These are phyloP conservation scores for Apodospora peruviana DNA, from an alignment of 495 filamentous ascomycete genomes.

Conservation along the genomic window DNA sequence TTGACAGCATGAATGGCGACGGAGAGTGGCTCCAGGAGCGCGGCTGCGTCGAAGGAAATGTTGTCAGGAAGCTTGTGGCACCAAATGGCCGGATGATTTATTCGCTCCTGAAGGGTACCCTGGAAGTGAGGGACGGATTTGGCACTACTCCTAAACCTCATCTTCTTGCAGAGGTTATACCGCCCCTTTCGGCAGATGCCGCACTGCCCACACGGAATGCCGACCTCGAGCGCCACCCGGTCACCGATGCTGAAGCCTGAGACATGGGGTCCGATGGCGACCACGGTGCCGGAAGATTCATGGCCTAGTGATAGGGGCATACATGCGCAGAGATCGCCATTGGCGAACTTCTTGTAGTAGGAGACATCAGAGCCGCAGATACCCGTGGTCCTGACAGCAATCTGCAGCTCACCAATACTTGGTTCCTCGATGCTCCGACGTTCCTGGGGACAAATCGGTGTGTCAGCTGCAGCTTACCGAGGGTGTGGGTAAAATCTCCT, in stretches of 20 bases:
- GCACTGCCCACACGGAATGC: conserved; percentile 74
- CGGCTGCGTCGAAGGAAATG: conserved; percentile 69
- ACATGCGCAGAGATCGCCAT: conserved; percentile 72
- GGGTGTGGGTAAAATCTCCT: conserved; percentile 10
- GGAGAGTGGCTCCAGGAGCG: conserved; percentile 77
- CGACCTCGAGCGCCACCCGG: conserved; percentile 83
- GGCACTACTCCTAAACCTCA: conserved; percentile 80
- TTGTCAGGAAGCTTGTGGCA: conserved; percentile 68
- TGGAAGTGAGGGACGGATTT: conserved; percentile 81
- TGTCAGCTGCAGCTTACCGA: conserved; percentile 12
- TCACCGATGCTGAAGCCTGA: conserved; percentile 57
- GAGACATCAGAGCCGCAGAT: conserved; percentile 82
- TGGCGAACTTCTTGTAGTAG: conserved; percentile 81
- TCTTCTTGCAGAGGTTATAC: conserved; percentile 82
- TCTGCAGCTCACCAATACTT: conserved; percentile 57
- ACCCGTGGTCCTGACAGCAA: conserved; percentile 67
- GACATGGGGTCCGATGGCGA: conserved; percentile 54
- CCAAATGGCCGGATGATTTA: conserved; percentile 81
- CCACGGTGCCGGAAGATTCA: conserved; percentile 68
- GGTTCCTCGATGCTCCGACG: conserved; percentile 42
- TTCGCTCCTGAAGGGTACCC: conserved; percentile 82
- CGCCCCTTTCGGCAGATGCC: conserved; percentile 65
- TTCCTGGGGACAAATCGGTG: conserved; percentile 29
- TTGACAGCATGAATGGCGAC: conserved; percentile 81
- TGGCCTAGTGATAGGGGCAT: conserved; percentile 72